A percentile compares a stretch with the other conserved stretches of the same genome.
phyloP scores from a whole-genome alignment of 208 protist genomes.

The Leishmania gerbilli region DNA sequence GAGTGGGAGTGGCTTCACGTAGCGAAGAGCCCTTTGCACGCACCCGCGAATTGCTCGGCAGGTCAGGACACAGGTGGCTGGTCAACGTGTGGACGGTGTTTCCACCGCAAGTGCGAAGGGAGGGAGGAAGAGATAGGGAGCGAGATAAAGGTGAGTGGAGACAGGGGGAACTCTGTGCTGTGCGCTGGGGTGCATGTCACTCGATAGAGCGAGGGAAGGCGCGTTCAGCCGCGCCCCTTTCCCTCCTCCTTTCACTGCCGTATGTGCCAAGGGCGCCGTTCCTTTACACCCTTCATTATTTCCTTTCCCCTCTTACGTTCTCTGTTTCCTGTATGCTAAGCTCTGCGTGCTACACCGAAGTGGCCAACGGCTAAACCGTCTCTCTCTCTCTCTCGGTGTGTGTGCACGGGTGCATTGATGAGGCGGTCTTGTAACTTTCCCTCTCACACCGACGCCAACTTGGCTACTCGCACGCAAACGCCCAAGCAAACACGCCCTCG shows the following conservation, averaged over 20 bases:
- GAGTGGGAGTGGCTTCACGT: not conserved
- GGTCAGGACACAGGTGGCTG: not conserved
- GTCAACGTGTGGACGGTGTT: not conserved
- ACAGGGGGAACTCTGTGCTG: not conserved
- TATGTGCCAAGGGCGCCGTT: conserved; percentile 5
- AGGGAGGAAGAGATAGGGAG: not conserved
- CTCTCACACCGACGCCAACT: not conserved
- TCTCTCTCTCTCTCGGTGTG: not conserved
- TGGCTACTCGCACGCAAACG: not conserved
- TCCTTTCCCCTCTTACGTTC: conserved; percentile 10
- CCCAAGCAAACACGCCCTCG: not conserved
- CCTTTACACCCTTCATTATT: conserved; percentile 8
- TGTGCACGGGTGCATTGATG: not conserved
- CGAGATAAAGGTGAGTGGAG: not conserved
- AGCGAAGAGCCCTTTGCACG: not conserved
- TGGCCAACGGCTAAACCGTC: not conserved
- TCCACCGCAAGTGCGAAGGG: not conserved
- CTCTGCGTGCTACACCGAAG: not conserved
- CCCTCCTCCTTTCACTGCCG: not conserved
- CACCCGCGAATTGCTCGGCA: not conserved
- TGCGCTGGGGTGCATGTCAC: not conserved
- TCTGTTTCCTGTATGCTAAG: conserved; percentile 11
- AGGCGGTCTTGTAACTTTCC: not conserved
- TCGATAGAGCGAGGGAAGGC: not conserved
- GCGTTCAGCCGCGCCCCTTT: not conserved